Evolutionary conservation across 2,329 filamentous ascomycete species (phyloP), one percentile per base, ranked within the genome.

Genomic region (Furcasterigmium furcatum): DNA sequence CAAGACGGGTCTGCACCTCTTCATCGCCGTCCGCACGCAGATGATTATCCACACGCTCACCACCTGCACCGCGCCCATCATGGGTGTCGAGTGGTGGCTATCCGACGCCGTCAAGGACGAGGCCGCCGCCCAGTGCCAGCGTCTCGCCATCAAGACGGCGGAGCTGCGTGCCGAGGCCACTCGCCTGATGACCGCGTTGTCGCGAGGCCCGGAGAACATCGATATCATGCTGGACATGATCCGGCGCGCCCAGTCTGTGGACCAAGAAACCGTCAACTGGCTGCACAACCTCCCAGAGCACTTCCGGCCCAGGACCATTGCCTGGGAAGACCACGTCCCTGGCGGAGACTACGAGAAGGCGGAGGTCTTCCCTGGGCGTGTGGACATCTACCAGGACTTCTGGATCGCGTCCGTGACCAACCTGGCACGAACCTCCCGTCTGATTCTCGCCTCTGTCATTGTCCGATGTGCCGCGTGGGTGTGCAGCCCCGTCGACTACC

Each of bases 381-480:
- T 84, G 19, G 80, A 85, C 55, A 67, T 77, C 5, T 84, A 82
- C 56, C 63, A 66, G 19, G 79, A 84, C 58, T 66, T 82, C 38
- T 82, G 74, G 70, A 73, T 80, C 35, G 74, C 74, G n/a, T 75
- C 70, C 47, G 65, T 80, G 9, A 79, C 75, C 73, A 84, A 83
- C 57, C 65, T 78, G 62, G 65, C 71, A 48, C 68, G 80, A 14
- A 70, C 75, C 14, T 70, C 73, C 7, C 69, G 81, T 3, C 66
- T 84, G 22, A 72, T 79, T 43, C 66, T 84, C 20, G 72, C 74
- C 4, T 74, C 77, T 14, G 62, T 80, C 14, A 72, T 77, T 30
- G 74, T 84, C 12, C 75, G 81, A 7, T 82, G 79, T 54, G 73
- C 76, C 7, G 80, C 81, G 2, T 84, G 80, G 79, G 67, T 79